Percentiles rank a stretch among this genome's conserved stretches.
Evolutionary conservation across 768 basidiomycete species (phyloP).

Genomic region (Sarcodon aspratus): DNA sequence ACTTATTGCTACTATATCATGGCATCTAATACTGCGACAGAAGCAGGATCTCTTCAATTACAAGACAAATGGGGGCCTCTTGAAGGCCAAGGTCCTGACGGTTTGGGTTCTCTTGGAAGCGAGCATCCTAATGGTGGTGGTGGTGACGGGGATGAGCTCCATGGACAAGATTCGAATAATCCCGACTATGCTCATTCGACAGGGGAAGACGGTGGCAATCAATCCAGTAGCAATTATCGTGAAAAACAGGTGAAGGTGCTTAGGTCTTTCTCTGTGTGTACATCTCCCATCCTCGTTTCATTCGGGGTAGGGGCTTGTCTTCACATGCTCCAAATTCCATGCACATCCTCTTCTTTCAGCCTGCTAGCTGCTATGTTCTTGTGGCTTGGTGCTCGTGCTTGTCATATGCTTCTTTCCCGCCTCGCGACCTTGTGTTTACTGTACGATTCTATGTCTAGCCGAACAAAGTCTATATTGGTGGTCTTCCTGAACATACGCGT

Average conservation of each 20-base stretch:
- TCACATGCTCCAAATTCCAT: conserved; percentile 20
- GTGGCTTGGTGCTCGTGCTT: too few relatives aligned
- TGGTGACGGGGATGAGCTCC: neutral
- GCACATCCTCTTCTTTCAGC: conserved; percentile 37
- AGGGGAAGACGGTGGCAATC: conserved; percentile 6
- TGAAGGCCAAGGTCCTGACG: too few relatives aligned
- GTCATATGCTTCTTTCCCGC: conserved; percentile 29
- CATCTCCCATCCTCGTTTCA: too few relatives aligned
- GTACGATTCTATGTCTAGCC: conserved; percentile 51
- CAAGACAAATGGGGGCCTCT: too few relatives aligned
- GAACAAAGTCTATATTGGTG: conserved; percentile 90
- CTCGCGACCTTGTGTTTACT: too few relatives aligned
- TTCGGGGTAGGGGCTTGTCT: too few relatives aligned
- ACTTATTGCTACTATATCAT: too few relatives aligned
- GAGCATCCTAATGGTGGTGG: neutral
- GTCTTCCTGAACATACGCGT: conserved; percentile 78
- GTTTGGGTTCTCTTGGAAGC: too few relatives aligned
- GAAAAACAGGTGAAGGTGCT: conserved; percentile 86
- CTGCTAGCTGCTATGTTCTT: conserved; percentile 42
- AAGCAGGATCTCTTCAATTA: too few relatives aligned
- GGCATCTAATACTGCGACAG: too few relatives aligned
- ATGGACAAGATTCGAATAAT: neutral
- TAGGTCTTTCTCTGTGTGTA: conserved; percentile 44
- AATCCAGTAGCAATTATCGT: conserved; percentile 21
- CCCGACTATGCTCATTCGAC: too few relatives aligned